Percentiles rank a stretch among this genome's conserved stretches.
phyloP scores from a whole-genome alignment of 495 filamentous ascomycete species.

The Neurospora pannonica region DNA sequence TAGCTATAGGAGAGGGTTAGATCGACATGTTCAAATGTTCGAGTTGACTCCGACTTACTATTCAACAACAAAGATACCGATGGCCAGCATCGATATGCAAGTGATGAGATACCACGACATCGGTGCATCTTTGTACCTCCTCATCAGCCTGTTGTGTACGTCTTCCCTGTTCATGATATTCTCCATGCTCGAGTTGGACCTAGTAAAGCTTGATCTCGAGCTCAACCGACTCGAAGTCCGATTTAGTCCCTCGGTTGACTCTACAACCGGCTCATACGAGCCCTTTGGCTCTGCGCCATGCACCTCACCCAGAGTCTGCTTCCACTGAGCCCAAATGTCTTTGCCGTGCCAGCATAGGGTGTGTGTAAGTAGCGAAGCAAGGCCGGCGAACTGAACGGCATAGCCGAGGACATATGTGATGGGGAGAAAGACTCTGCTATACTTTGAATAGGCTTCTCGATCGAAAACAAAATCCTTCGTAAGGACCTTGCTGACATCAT shows the following conservation, averaged over 20 bases:
- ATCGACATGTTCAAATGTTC: not conserved
- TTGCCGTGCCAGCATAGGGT: slow-evolving; percentile 65
- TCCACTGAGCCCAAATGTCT: slow-evolving; percentile 66
- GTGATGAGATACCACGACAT: slow-evolving; percentile 67
- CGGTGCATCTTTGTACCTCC: slow-evolving; percentile 63
- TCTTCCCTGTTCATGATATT: slow-evolving; percentile 58
- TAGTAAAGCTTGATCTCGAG: slow-evolving; percentile 8
- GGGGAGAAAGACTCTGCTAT: slow-evolving; percentile 71
- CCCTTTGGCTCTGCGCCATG: slow-evolving; percentile 29
- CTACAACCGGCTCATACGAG: slow-evolving; percentile 34
- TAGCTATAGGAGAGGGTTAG: slow-evolving; percentile 39
- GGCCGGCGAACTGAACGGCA: slow-evolving; percentile 68
- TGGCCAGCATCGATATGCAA: slow-evolving; percentile 57
- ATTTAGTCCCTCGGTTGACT: slow-evolving; percentile 8
- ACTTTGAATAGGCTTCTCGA: slow-evolving; percentile 56
- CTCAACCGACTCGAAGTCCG: slow-evolving; percentile 2
- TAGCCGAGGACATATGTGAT: slow-evolving; percentile 78
- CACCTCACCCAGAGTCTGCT: slow-evolving; percentile 39
- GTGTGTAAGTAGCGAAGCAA: slow-evolving; percentile 63
- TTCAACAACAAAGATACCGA: slow-evolving; percentile 78
- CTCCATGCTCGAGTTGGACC: slow-evolving; percentile 37
- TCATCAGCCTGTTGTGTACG: slow-evolving; percentile 71
- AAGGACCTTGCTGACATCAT: slow-evolving; percentile 67
- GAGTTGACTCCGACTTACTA: slow-evolving; percentile 36
- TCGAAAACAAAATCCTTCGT: slow-evolving; percentile 66